A percentile compares a stretch with the other conserved stretches of the same genome.
Conservation (phyloP, 345 rosid genomes). For the Gossypioides kirkii region DNA sequence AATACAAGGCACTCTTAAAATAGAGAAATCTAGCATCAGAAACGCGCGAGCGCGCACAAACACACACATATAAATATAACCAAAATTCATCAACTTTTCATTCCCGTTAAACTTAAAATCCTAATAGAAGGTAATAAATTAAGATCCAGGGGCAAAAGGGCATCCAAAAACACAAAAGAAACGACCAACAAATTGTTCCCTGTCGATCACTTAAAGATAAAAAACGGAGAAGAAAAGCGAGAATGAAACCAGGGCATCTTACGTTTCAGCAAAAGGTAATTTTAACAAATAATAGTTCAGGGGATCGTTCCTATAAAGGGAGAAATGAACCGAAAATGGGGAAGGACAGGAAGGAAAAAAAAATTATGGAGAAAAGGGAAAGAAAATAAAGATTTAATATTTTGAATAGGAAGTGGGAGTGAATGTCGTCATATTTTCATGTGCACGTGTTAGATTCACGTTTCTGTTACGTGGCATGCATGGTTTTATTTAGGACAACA, state of each 20-base stretch:
- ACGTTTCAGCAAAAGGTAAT: background rate
- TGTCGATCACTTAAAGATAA: background rate
- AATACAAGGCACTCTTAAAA: background rate
- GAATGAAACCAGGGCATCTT: background rate
- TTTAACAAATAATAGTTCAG: background rate
- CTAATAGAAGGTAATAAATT: background rate
- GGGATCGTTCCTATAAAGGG: background rate
- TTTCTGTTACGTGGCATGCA: background rate
- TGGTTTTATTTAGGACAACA: background rate
- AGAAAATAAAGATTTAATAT: background rate
- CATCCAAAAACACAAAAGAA: background rate
- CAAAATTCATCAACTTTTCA: background rate
- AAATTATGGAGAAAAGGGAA: no score
- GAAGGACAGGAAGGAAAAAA: background rate
- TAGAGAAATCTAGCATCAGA: background rate
- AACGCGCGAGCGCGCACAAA: background rate
- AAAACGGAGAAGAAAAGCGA: background rate
- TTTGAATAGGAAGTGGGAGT: background rate
- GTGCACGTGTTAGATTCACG: background rate
- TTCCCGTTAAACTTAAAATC: background rate
- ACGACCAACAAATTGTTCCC: background rate
- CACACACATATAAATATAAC: background rate
- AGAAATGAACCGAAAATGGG: background rate
- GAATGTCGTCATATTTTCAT: background rate
- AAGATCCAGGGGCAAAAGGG: background rate